Conservation (phyloP, 495 filamentous ascomycete genomes). For the Hyaloscypha variabilis region DNA sequence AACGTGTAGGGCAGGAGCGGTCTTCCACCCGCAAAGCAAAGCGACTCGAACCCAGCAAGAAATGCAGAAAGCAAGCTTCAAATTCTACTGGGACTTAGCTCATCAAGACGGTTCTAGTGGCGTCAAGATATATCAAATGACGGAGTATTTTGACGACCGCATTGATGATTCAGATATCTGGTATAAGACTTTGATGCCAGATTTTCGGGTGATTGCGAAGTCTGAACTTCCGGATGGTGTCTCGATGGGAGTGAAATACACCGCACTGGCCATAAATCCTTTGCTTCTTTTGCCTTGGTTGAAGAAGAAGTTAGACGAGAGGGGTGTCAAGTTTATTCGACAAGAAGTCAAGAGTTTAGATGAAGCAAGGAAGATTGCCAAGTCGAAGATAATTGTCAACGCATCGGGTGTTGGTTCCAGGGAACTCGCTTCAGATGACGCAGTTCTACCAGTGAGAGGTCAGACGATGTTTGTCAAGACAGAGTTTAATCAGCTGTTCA, state of each 20-base stretch:
- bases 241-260: conserved; percentile 28
- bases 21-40: conserved; percentile 29
- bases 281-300: conserved; percentile 35
- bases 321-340: conserved; percentile 35
- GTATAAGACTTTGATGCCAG: conserved; percentile 28
- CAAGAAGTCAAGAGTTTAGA: conserved; percentile 27
- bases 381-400: conserved; percentile 23
- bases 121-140: conserved; percentile 27
- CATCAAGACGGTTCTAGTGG: conserved; percentile 21
- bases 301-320: conserved; percentile 24
- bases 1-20: conserved; percentile 28
- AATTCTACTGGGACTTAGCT: conserved; percentile 25
- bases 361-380: conserved; percentile 16
- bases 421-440: conserved; percentile 22
- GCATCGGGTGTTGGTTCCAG: conserved; percentile 27
- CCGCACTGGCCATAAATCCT: conserved; percentile 35
- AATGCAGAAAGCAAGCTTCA: conserved; percentile 29
- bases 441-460: conserved; percentile 25
- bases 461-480: conserved; percentile 33
- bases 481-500: conserved; percentile 18
- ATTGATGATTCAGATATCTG: conserved; percentile 16
- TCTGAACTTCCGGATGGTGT: conserved; percentile 26
- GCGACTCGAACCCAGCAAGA: conserved; percentile 12
- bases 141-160: conserved; percentile 27
- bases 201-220: conserved; percentile 17